Base-by-base conservation (phyloP, 228 moss, liverwort and hornwort genomes). In the Sphagnum fallax region DNA sequence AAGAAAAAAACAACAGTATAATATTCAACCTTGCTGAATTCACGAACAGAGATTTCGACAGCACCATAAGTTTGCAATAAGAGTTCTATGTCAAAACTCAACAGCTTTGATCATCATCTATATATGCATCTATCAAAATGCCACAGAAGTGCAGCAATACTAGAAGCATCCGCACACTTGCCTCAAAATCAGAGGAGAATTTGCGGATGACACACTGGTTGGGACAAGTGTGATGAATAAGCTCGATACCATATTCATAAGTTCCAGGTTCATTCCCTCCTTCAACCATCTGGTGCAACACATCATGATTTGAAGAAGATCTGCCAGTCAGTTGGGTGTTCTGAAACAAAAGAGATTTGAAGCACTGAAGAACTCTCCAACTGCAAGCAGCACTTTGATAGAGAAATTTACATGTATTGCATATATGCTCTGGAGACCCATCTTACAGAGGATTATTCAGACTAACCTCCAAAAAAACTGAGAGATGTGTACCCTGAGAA, bases 131-230 rank as follows among this genome's bases (percentile, higher is more conserved):
- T 32, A 32, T 32, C 32, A 32, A 32, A 32, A 32, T 32, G 32
- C 32, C 32, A 32, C 32, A 32, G 2, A 32, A 32, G 32, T 32
- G 32, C 32, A 32, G 32, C 2, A 32, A 32, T 2, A 32, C 32
- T 32, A 32, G 32, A 32, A 32, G 32, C 32, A 32, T 32, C 32
- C 3, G 2, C 32, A 32, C 32, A 32, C 81, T 72, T 70, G 59
- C 88, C 82, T 88, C 84, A 4, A 80, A 88, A 10, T 84, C 88
- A 6, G 88, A 88, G 11, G 82, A 84, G 74, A 88, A 88, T 78
- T 84, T 88, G 67, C 88, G 79, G 69, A 88, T 76, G 8, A 88
- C 81, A 60, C 82, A 78, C 67, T 84, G 84, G 72, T 84, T 76
- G 55, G 80, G 84, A 67, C 82, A 79, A 72, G 51, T 88, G 15